Conservation (phyloP, 805 yeast species). For the Saccharomycopsis sp. region DNA sequence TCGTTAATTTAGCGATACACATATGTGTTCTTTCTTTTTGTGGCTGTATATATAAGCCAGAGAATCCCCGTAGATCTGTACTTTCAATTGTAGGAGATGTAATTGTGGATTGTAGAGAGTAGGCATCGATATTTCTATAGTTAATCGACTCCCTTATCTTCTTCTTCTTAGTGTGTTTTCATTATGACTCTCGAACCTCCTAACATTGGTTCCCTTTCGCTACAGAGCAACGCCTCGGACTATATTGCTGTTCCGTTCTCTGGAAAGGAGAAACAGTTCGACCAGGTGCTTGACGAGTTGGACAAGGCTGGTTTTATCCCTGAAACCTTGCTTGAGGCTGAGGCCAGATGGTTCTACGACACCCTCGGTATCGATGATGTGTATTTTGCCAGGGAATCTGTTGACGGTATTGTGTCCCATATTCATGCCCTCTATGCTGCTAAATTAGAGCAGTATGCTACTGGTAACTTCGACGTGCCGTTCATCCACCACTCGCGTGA, state of each 20-base stretch:
- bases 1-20: too few species aligned
- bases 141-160: too few species aligned
- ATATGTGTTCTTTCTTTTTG: too few species aligned
- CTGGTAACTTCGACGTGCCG: conserved; percentile 46
- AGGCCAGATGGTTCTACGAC: conserved; percentile 85
- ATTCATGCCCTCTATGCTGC: conserved; percentile 89
- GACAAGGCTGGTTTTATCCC: conserved; percentile 88
- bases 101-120: background rate
- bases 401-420: conserved; percentile 73
- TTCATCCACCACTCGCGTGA: conserved; percentile 76
- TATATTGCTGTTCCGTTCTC: conserved; percentile 71
- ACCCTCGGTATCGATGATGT: conserved; percentile 86
- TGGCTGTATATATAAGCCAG: background rate
- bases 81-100: background rate
- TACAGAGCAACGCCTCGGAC: conserved; percentile 37
- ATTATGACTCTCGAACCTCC: conserved; percentile 10
- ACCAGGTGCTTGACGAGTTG: conserved; percentile 70
- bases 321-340: conserved; percentile 74
- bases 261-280: conserved; percentile 77
- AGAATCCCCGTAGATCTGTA: background rate
- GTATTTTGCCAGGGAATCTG: conserved; percentile 80
- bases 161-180: too few species aligned
- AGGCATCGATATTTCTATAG: background rate
- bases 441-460: conserved; percentile 80
- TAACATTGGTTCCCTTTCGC: conserved; percentile 19